Evolutionary conservation across 768 basidiomycete genomes (phyloP), one percentile per base, ranked within the genome.

Genomic region (Flagelloscypha sp.): DNA sequence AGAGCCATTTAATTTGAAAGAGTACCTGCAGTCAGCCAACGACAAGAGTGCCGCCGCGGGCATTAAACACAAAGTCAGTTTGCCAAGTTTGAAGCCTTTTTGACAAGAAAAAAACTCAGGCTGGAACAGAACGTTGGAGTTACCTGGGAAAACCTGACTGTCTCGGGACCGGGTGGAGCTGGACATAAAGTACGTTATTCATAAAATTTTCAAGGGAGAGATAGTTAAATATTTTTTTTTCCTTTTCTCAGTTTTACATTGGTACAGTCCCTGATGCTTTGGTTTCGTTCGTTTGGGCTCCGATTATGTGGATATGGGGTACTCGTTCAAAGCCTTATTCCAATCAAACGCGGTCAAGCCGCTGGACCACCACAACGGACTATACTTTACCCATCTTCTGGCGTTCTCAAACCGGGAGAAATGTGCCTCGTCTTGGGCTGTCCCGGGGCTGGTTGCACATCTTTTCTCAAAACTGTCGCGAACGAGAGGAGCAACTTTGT

Each of bases 371-470:
- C 21, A 10, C 18, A 12, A 12, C 22, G n/a, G 20, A n/a, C n/a
- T 11, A 13, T 16, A 16, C 12, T 36, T 21, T 20, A 27, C 18
- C 24, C 5, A 42, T 71, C 72, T 15, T 77, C 75, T 6, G 87
- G 85, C 25, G 62, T 78, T 12, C 57, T 87, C 25, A 78, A 82
- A 43, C 74, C 84, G 0, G 79, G 86, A 12, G 81, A 92, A 65
- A 90, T 92, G 87, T 80, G 85, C 49, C 70, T 89, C 5, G 85
- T 84, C 15, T 65, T 85, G 9, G 88, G 88, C 13, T 79, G 84
- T 36, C 88, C 88, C 4, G 84, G 82, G 1, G 71, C 84, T 5
- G 89, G 89, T 22, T 93, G 90, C 52, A 76, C 80, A 1, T 84
- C 90, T 0, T 89, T 94, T 61, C 66, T 94, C 15, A 89, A 87